These are phyloP conservation scores for Gastrolobium bilobum DNA, from an alignment of 306 rosid species.

Conservation along the genomic window DNA sequence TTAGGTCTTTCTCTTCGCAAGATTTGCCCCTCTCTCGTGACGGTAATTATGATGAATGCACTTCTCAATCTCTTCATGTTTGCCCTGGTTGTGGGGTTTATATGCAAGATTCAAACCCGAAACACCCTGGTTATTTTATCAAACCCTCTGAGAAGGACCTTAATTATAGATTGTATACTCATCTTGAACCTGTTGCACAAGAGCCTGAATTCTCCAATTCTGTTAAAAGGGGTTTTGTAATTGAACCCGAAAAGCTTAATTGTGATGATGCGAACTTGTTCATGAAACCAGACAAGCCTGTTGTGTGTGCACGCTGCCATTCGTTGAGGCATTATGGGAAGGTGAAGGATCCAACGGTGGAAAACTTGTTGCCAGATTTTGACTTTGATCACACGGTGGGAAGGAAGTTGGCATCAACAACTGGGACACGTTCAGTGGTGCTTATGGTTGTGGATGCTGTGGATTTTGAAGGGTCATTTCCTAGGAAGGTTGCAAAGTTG, in stretches of 20 bases:
- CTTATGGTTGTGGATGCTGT: slow-evolving; percentile 85
- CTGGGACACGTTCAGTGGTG: slow-evolving; percentile 80
- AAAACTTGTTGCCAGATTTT: slow-evolving; percentile 88
- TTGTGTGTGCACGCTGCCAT: slow-evolving; percentile 91
- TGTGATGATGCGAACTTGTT: slow-evolving; percentile 38
- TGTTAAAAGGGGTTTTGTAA: slow-evolving; percentile 73
- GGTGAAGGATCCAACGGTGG: slow-evolving; percentile 87
- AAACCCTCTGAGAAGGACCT: slow-evolving; percentile 77
- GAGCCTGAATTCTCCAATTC: slow-evolving; percentile 78
- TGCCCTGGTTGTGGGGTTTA: slow-evolving; percentile 96
- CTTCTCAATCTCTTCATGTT: slow-evolving; percentile 53
- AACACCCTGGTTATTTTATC: slow-evolving; percentile 84
- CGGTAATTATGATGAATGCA: slow-evolving; percentile 79
- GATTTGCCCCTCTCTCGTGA: slow-evolving; percentile 70
- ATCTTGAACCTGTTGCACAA: slow-evolving; percentile 65
- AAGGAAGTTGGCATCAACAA: slow-evolving; percentile 68
- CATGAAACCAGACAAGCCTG: slow-evolving; percentile 64
- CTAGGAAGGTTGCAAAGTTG: slow-evolving; percentile 76
- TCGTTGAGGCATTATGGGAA: slow-evolving; percentile 89
- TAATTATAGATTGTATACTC: slow-evolving; percentile 57
- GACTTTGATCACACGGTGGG: slow-evolving; percentile 91
- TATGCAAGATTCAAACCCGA: slow-evolving; percentile 78
- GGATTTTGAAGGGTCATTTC: slow-evolving; percentile 94
- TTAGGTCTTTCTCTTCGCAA: slow-evolving; percentile 51
- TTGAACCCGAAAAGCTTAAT: slow-evolving; percentile 58